Evolutionary conservation across 106 monocot genomes (phyloP), one percentile per base, ranked within the genome.

Genomic region (Dioscorea alata): DNA sequence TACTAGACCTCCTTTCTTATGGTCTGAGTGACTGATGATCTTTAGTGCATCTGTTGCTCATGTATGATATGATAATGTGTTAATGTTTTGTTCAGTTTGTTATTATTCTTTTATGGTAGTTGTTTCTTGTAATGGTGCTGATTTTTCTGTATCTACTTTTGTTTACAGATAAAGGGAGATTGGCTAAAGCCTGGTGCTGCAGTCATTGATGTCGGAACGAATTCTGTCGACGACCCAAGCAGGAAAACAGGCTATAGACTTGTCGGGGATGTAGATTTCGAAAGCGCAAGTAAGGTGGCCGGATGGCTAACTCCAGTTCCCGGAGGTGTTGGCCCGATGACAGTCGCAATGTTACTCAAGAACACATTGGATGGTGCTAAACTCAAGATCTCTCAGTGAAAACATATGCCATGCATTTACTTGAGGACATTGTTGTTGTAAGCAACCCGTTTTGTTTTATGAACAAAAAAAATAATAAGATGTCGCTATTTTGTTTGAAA

Each of bases 151-250:
- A 42, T 42, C 6, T 42, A 54, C 15, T 5, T 33, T 70, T 9
- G 12, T 59, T 70, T 53, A 16, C 79, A 90, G 93, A 86, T 94
- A 66, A 94, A 94, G 68, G 94, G 90, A 74, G 94, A 87, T 15
- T 94, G 94, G 94, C 81, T 94, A 24, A 94, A 94, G 54, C 89
- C 89, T 6, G 94, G 94, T 50, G 90, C 90, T 71, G 94, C 90
- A 20, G 90, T 94, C 42, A 94, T 94, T 50, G 94, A 94, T 69
- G 94, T 94, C 6, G 94, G 94, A 10, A 94, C 84, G 9, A 94
- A 87, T 83, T 80, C 94, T 28, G 70, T 94, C 0, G 83, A 85
- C 33, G 94, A 94, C 63, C 82, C 90, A 14, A 94, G 80, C 25
- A 90, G 74, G 74, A 90, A 94, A 69, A 70, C 80, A 12, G 94